Evolutionary conservation across 441 rosid genomes (phyloP).

Genomic region (Melastoma candidum): DNA sequence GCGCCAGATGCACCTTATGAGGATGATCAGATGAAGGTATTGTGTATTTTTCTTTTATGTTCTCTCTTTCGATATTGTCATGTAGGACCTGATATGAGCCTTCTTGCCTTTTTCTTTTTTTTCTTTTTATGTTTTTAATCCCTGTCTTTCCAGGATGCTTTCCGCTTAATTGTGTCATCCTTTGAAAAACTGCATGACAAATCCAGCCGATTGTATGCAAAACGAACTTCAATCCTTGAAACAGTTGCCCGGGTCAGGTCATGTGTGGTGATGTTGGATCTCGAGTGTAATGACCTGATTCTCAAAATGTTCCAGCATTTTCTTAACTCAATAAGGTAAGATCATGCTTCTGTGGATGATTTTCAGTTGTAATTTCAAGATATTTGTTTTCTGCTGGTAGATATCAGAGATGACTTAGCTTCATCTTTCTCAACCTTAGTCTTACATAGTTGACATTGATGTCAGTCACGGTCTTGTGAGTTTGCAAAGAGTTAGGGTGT

Average conservation of each 20-base stretch:
- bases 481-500: too few relatives aligned
- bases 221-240: constrained; percentile 78
- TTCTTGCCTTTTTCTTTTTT: background rate
- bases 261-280: constrained; percentile 98
- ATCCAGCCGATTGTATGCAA: constrained; percentile 58
- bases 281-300: constrained; percentile 83
- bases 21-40: constrained; percentile 90
- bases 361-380: background rate
- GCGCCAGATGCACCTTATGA: constrained; percentile 99
- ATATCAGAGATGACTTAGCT: background rate
- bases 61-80: background rate
- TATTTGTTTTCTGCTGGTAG: background rate
- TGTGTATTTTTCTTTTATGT: background rate
- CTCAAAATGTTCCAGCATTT: constrained; percentile 87
- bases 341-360: background rate
- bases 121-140: background rate
- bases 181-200: constrained; percentile 65
- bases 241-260: constrained; percentile 96
- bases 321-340: constrained; percentile 75
- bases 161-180: constrained; percentile 54
- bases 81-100: background rate
- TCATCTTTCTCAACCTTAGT: too few relatives aligned
- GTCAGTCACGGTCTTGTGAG: too few relatives aligned
- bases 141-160: constrained; percentile 37
- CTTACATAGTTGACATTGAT: too few relatives aligned